A percentile compares a stretch with the other conserved stretches of the same genome.
phyloP scores from a whole-genome alignment of 2,329 filamentous ascomycete species.

The Penicillium sp. region DNA sequence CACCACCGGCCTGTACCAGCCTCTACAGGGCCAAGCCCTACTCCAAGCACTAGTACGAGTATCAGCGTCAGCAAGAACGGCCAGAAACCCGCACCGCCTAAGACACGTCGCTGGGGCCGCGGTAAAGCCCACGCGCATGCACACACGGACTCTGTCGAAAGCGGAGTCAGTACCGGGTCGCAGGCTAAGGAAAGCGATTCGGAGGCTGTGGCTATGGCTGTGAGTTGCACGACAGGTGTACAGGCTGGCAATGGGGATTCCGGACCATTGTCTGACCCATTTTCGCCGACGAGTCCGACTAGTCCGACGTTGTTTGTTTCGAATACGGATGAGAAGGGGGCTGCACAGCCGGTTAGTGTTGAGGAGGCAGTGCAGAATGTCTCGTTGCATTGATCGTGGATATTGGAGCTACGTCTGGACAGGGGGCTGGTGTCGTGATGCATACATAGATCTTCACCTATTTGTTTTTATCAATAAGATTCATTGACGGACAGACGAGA shows the following conservation, averaged over 20 bases:
- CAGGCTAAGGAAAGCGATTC: constrained; percentile 20
- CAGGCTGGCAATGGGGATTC: neutral
- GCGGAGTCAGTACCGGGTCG: constrained; percentile 23
- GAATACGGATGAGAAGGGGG: constrained; percentile 9
- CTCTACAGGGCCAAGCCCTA: constrained; percentile 9
- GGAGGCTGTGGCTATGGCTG: constrained; percentile 11
- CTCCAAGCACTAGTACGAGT: neutral
- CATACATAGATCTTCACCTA: neutral
- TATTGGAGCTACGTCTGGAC: neutral
- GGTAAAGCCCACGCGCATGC: constrained; percentile 30
- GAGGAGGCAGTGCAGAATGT: constrained; percentile 43
- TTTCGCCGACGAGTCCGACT: constrained; percentile 28
- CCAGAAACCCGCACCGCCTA: constrained; percentile 46
- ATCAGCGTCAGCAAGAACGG: constrained; percentile 25
- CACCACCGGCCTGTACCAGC: constrained; percentile 28
- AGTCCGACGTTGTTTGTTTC: constrained; percentile 26
- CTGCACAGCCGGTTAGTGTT: constrained; percentile 31
- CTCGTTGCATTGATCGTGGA: constrained; percentile 25
- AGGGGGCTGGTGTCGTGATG: neutral
- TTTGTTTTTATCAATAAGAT: neutral
- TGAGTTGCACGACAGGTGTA: constrained; percentile 6
- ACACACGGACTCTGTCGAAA: constrained; percentile 32
- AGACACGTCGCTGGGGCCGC: constrained; percentile 47
- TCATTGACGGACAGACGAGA: neutral
- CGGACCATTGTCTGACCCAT: constrained; percentile 20